Evolutionary conservation across 2,329 filamentous ascomycete species (phyloP).

Genomic region (Cryphonectria parasitica): DNA sequence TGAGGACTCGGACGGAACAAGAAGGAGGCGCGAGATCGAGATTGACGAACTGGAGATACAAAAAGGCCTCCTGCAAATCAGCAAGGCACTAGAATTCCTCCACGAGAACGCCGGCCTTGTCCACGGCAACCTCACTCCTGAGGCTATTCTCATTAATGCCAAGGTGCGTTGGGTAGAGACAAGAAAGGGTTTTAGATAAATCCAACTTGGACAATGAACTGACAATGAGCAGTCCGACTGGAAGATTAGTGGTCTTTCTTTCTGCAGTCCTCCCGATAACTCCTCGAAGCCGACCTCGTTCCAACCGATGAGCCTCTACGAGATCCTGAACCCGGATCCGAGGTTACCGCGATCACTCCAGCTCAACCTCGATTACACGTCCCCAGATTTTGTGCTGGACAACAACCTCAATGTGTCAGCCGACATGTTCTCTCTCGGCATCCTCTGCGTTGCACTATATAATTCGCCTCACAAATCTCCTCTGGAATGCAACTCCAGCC

Average conservation of each 20-base stretch:
- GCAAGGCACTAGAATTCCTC: slow-evolving; percentile 91
- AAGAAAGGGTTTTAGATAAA: neutral
- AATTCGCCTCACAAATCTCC: slow-evolving; percentile 93
- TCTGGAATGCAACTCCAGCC: slow-evolving; percentile 77
- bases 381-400: slow-evolving; percentile 92
- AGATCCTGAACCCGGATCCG: slow-evolving; percentile 83
- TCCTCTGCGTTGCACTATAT: slow-evolving; percentile 87
- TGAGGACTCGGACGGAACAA: slow-evolving; percentile 75
- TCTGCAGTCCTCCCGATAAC: slow-evolving; percentile 79
- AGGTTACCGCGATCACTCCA: slow-evolving; percentile 82
- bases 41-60: slow-evolving; percentile 98
- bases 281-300: slow-evolving; percentile 77
- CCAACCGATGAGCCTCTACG: slow-evolving; percentile 78
- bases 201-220: neutral
- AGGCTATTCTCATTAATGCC: slow-evolving; percentile 89
- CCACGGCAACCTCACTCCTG: slow-evolving; percentile 92
- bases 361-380: slow-evolving; percentile 89
- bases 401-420: slow-evolving; percentile 81
- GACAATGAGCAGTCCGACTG: slow-evolving; percentile 75
- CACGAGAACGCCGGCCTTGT: slow-evolving; percentile 94
- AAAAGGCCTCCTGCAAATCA: slow-evolving; percentile 90
- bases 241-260: slow-evolving; percentile 96
- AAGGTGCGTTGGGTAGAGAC: slow-evolving; percentile 63
- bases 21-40: slow-evolving; percentile 79
- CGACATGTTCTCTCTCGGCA: slow-evolving; percentile 91